A percentile compares a stretch with the other conserved stretches of the same genome.
phyloP scores from a whole-genome alignment of 345 rosid genomes.

The Anastatica hierochuntica region DNA sequence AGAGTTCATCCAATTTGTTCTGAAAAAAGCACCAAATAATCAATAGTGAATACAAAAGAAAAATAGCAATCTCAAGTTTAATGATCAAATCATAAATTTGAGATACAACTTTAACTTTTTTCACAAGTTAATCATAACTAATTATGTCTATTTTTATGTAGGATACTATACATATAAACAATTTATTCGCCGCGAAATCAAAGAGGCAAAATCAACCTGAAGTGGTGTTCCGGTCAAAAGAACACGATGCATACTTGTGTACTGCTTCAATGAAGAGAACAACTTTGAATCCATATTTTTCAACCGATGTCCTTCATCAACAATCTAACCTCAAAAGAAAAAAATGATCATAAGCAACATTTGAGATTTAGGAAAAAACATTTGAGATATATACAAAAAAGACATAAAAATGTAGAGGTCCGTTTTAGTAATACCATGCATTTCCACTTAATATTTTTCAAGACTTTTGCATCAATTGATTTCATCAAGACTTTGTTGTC shows the following conservation, averaged over 20 bases:
- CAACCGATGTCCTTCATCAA: slow-evolving; percentile 93
- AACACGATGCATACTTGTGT: slow-evolving; percentile 56
- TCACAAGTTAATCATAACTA: too few relatives aligned
- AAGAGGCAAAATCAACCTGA: slow-evolving; percentile 47
- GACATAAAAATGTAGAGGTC: neutral
- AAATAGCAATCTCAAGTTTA: neutral
- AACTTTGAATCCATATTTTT: slow-evolving; percentile 86
- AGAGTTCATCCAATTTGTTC: slow-evolving; percentile 93
- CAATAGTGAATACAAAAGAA: slow-evolving; percentile 1
- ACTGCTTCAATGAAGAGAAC: slow-evolving; percentile 64
- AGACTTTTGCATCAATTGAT: too few relatives aligned
- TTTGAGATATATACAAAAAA: neutral
- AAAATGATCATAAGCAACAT: slow-evolving; percentile 18
- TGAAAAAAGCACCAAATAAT: slow-evolving; percentile 32
- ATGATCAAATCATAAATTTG: too few relatives aligned
- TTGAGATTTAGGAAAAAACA: slow-evolving; percentile 2
- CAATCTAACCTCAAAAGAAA: slow-evolving; percentile 62
- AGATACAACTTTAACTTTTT: too few relatives aligned
- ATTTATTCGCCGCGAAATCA: neutral
- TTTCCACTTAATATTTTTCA: slow-evolving; percentile 78
- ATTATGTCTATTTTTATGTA: too few relatives aligned
- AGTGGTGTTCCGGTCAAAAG: slow-evolving; percentile 95
- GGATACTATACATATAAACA: too few relatives aligned
- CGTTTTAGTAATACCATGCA: slow-evolving; percentile 98
- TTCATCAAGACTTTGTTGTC: too few relatives aligned